Percentiles rank a stretch among this genome's conserved stretches.
phyloP scores from a whole-genome alignment of 352 stramenopile species.

The Phytophthora pistaciae region DNA sequence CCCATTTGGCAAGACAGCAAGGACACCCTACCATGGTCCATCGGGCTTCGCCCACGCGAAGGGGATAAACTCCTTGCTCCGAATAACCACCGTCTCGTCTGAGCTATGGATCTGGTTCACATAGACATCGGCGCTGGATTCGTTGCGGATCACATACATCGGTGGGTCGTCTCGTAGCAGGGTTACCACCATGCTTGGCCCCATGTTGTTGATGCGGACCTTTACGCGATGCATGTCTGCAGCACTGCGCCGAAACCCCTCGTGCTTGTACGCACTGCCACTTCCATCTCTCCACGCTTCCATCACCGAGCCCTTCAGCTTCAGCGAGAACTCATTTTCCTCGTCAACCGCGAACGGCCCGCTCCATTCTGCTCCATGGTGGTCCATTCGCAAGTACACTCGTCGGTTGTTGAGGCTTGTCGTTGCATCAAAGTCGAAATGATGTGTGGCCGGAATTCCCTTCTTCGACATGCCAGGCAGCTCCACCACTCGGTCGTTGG shows the following conservation, averaged over 20 bases:
- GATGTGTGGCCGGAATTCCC: conserved; percentile 44
- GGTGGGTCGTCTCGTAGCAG: conserved; percentile 79
- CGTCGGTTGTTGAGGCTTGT: conserved; percentile 61
- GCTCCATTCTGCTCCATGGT: conserved; percentile 82
- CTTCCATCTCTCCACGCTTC: conserved; percentile 57
- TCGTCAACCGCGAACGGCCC: conserved; percentile 83
- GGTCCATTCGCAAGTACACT: conserved; percentile 82
- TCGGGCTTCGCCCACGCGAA: conserved; percentile 88
- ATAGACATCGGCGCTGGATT: conserved; percentile 78
- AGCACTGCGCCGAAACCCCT: conserved; percentile 53
- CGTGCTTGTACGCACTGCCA: conserved; percentile 43
- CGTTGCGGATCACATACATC: conserved; percentile 89
- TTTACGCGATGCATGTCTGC: conserved; percentile 74
- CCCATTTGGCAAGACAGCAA: neutral
- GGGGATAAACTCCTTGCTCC: conserved; percentile 73
- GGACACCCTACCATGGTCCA: conserved; percentile 59
- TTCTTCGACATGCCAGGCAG: conserved; percentile 52
- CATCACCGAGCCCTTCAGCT: conserved; percentile 68
- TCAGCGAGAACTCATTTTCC: conserved; percentile 88
- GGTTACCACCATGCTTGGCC: conserved; percentile 84
- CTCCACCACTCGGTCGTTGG: conserved; percentile 74
- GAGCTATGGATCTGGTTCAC: conserved; percentile 77
- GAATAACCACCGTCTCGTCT: conserved; percentile 71
- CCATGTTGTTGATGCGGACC: conserved; percentile 81
- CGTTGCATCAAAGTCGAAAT: conserved; percentile 79